Percentiles rank a stretch among this genome's conserved stretches.
These are phyloP conservation scores for Saturnispora kantuleensis DNA, from an alignment of 805 yeast species.

Conservation along the genomic window DNA sequence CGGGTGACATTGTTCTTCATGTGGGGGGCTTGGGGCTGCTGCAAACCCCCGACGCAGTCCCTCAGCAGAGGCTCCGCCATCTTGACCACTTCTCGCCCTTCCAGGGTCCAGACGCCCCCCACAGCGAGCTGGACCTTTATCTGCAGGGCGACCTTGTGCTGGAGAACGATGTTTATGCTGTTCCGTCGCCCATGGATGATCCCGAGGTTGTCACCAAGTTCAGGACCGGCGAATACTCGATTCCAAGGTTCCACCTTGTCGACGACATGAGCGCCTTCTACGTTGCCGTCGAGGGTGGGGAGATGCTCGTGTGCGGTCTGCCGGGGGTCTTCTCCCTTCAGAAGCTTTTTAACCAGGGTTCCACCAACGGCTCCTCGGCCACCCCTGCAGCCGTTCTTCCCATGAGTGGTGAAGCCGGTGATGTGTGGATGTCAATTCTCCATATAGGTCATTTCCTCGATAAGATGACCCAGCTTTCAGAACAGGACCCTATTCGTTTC, in stretches of 20 bases:
- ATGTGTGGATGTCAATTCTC: conserved; percentile 62
- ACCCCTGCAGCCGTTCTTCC: conserved; percentile 30
- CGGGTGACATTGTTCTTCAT: neutral
- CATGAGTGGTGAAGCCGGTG: conserved; percentile 54
- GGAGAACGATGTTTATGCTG: conserved; percentile 61
- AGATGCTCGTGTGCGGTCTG: conserved; percentile 52
- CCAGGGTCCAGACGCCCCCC: conserved; percentile 3
- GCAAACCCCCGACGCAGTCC: neutral
- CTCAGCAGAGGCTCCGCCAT: conserved; percentile 4
- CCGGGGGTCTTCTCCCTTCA: conserved; percentile 66
- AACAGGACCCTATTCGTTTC: conserved; percentile 22
- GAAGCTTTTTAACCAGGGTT: conserved; percentile 58
- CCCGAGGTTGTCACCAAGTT: conserved; percentile 56
- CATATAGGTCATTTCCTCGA: conserved; percentile 60
- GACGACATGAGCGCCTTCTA: conserved; percentile 46
- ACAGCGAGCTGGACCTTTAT: conserved; percentile 37
- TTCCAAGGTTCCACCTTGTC: conserved; percentile 50
- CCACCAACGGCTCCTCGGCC: conserved; percentile 28
- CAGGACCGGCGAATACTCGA: conserved; percentile 39
- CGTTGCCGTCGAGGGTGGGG: conserved; percentile 23
- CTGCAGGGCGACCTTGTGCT: conserved; percentile 33
- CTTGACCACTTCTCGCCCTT: conserved; percentile 25
- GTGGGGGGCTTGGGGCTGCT: conserved; percentile 4
- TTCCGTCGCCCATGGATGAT: conserved; percentile 72
- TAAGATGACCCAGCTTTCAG: conserved; percentile 32